Conservation (phyloP, 139 green algal species). For the Yamagishiella unicocca region DNA sequence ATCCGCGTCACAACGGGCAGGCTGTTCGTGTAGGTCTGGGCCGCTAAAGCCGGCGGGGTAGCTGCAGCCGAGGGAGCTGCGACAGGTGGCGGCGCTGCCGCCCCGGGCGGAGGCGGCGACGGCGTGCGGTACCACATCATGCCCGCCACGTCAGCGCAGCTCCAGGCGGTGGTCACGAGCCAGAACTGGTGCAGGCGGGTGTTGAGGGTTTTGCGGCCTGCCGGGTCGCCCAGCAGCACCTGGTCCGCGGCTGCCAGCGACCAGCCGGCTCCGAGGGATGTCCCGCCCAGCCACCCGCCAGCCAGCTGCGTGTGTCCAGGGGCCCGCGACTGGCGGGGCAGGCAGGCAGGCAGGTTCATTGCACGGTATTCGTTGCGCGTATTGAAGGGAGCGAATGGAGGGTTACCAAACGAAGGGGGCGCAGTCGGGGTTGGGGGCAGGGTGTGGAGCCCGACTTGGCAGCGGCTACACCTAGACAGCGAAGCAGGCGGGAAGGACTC, state of each 20-base stretch:
- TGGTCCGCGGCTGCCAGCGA: background rate
- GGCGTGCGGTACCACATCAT: conserved; percentile 15
- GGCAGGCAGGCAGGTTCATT: no score
- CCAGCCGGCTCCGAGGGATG: background rate
- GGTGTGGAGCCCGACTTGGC: background rate
- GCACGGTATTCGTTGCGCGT: no score
- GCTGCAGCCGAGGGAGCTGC: background rate
- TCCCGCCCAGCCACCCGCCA: background rate
- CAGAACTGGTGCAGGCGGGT: conserved; percentile 18
- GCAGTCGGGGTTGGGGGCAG: no score
- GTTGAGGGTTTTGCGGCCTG: background rate
- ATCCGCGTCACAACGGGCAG: background rate
- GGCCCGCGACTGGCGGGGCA: no score
- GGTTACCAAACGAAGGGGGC: no score
- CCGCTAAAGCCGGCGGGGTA: background rate
- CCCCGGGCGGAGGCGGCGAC: background rate
- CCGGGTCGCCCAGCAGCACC: conserved; percentile 1
- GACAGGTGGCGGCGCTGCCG: background rate
- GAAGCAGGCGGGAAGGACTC: no score
- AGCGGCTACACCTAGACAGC: background rate
- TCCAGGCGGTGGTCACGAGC: conserved; percentile 6
- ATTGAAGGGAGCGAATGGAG: no score
- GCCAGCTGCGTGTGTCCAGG: background rate
- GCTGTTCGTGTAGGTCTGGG: background rate
- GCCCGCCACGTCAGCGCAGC: background rate